Evolutionary conservation across 176 grass and related monocot genomes (phyloP).

Genomic region (Puccinellia tenuiflora): DNA sequence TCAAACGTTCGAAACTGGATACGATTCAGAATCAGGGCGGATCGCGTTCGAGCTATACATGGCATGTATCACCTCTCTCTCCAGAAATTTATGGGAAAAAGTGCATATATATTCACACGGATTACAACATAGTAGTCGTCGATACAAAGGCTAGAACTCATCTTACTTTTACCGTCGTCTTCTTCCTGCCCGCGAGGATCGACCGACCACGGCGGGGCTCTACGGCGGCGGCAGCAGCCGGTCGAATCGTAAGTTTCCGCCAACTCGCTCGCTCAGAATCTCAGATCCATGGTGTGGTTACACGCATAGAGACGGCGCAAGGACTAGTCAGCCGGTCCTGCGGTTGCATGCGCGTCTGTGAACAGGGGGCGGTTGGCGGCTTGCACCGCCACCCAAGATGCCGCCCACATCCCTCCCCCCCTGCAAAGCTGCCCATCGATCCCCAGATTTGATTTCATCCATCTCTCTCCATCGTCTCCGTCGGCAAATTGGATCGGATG

Average conservation of each 20-base stretch:
- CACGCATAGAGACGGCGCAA: background rate
- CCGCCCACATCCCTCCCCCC: no score
- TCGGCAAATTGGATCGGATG: background rate
- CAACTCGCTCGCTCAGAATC: no score
- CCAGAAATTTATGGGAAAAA: no score
- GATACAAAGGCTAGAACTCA: no score
- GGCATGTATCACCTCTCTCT: background rate
- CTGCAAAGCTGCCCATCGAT: background rate
- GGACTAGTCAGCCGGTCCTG: background rate
- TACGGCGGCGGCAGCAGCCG: no score
- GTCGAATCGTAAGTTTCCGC: no score
- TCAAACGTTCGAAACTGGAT: background rate
- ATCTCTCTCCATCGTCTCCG: background rate
- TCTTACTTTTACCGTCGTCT: no score
- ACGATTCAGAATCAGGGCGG: background rate
- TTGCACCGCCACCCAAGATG: constrained; percentile 4
- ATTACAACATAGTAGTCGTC: no score
- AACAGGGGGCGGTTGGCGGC: background rate
- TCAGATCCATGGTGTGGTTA: no score
- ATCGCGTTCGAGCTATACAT: background rate
- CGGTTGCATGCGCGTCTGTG: background rate
- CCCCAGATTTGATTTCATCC: background rate
- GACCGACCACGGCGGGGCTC: no score
- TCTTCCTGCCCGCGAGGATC: no score
- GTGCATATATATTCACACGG: no score